Evolutionary conservation across 1,284 basidiomycete genomes (phyloP), one percentile per base, ranked within the genome.

Genomic region (Fistulina hepatica): DNA sequence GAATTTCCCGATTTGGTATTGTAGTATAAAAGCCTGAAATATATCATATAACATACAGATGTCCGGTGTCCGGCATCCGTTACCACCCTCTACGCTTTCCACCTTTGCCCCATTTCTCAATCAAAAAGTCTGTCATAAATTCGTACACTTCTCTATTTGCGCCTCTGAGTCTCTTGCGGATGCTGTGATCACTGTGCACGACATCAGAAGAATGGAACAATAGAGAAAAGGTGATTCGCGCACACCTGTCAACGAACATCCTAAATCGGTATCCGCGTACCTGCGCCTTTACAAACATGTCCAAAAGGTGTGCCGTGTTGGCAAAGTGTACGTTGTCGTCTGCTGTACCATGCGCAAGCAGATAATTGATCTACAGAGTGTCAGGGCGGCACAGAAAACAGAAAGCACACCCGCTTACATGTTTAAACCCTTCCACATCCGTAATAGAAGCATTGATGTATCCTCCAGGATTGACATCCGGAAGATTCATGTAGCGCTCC

Each of bases 321-420:
- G 81, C 75, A 51, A 78, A 93, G 58, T 97, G 94, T 24, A 95
- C 86, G 53, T 97, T 97, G 55, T 95, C 92, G 57, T 97, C 92
- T 3, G 81, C 92, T 46, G 78, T 85, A 9, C 94, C 94, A 53
- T 97, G 93, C 8, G 88, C 89, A 37, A 97, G 73, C 34, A 92
- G 58, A 54, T 75, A 95, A 47, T 92, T 74, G 15, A 80, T n/a
- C 24, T 25, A n/a, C 9, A n/a, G n/a, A n/a, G n/a, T n/a, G 24
- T 25, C 24, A 25, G 24, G n/a, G 9, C 24, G 24, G 9, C 24
- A 25, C n/a, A 9, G 24, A 25, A 9, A 25, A 25, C 9, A n/a
- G 9, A 9, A 9, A n/a, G 24, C 24, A 25, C n/a, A 25, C n/a
- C n/a, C 24, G 24, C 24, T 25, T 8, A 31, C 69, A 44, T 81